phyloP scores from a whole-genome alignment of 805 yeast species.

The Zygosaccharomyces bisporus region DNA sequence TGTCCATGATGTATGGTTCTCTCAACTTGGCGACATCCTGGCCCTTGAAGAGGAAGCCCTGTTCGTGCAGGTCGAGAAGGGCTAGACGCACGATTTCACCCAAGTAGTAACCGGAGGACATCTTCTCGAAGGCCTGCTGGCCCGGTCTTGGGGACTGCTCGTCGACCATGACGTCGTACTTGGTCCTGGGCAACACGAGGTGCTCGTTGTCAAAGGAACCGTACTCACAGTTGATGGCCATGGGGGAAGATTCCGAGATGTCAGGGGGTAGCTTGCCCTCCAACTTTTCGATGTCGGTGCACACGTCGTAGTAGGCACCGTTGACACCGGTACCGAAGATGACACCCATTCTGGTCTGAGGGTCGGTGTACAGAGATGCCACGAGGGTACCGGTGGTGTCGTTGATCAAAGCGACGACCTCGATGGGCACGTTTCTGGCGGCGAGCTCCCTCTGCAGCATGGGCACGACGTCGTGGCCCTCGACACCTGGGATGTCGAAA shows the following conservation, averaged over 20 bases:
- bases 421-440: slow-evolving; percentile 64
- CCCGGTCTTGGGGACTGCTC: slow-evolving; percentile 90
- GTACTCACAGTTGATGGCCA: slow-evolving; percentile 98
- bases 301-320: slow-evolving; percentile 89
- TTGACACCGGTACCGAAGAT: slow-evolving; percentile 97
- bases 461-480: slow-evolving; percentile 91
- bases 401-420: slow-evolving; percentile 87
- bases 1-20: slow-evolving; percentile 72
- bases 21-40: slow-evolving; percentile 65
- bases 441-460: slow-evolving; percentile 76
- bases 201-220: slow-evolving; percentile 97
- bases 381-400: slow-evolving; percentile 97
- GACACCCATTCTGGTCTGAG: slow-evolving; percentile 87
- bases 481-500: slow-evolving; percentile 87
- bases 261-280: slow-evolving; percentile 65
- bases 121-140: slow-evolving; percentile 93
- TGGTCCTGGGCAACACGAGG: slow-evolving; percentile 77
- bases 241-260: slow-evolving; percentile 58
- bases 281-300: slow-evolving; percentile 72
- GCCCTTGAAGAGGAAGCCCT: slow-evolving; percentile 61
- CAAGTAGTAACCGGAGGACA: slow-evolving; percentile 94
- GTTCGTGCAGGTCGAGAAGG: slow-evolving; percentile 64
- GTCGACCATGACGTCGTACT: slow-evolving; percentile 79
- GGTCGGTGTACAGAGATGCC: slow-evolving; percentile 89
- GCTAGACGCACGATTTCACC: slow-evolving; percentile 88